These are phyloP conservation scores for Arthroderma uncinatum DNA, from an alignment of 2,329 filamentous ascomycete genomes.

Conservation along the genomic window DNA sequence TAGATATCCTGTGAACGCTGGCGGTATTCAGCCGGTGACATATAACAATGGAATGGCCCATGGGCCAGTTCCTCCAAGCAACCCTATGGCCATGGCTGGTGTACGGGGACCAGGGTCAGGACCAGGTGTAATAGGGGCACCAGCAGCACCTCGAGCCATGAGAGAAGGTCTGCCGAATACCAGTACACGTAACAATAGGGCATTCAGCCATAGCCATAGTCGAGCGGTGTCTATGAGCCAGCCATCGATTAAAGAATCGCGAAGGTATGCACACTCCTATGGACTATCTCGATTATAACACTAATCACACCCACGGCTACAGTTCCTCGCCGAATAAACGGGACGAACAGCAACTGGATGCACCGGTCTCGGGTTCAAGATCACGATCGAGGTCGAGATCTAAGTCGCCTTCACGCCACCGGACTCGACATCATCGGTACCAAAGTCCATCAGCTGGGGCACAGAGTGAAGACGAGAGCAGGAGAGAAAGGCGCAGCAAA, in stretches of 20 bases:
- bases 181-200: constrained; percentile 56
- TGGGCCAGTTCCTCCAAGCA: not conserved
- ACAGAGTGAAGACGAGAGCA: constrained; percentile 28
- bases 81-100: not conserved
- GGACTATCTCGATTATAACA: too few species aligned
- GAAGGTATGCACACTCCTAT: constrained; percentile 22
- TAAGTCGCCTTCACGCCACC: constrained; percentile 8
- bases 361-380: constrained; percentile 24
- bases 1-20: constrained; percentile 13
- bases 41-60: not conserved
- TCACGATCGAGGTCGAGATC: constrained; percentile 22
- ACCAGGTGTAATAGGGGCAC: constrained; percentile 58
- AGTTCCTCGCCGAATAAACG: not conserved
- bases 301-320: not conserved
- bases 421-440: constrained; percentile 35
- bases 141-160: constrained; percentile 91
- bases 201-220: constrained; percentile 19
- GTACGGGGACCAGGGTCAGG: constrained; percentile 46
- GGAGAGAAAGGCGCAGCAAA: constrained; percentile 20
- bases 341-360: not conserved
- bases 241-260: constrained; percentile 15
- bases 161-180: constrained; percentile 77
- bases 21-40: not conserved
- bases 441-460: constrained; percentile 36
- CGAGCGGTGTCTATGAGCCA: not conserved